Percentiles rank a stretch among this genome's conserved stretches.
Conservation (phyloP, 2,329 filamentous ascomycete genomes). For the Byssochlamys sp. region DNA sequence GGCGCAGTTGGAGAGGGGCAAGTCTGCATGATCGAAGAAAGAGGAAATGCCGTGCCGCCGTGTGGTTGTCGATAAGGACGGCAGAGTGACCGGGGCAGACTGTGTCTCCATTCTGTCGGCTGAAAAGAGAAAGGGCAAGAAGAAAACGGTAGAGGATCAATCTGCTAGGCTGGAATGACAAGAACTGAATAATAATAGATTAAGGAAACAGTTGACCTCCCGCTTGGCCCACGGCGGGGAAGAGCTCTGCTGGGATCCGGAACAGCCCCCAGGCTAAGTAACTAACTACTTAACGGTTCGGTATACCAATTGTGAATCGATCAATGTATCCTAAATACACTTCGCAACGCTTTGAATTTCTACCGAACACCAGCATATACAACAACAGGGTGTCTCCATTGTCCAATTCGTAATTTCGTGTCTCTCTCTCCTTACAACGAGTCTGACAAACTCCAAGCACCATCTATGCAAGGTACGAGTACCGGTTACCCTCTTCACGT, state of each 20-base stretch:
- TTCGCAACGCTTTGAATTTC: neutral
- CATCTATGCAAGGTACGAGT: conserved; percentile 58
- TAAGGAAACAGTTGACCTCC: neutral
- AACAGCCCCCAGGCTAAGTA: neutral
- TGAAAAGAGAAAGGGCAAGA: neutral
- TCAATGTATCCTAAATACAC: neutral
- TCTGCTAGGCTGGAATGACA: too few relatives aligned
- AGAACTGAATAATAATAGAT: too few relatives aligned
- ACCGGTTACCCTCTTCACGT: conserved; percentile 57
- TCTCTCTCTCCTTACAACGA: neutral
- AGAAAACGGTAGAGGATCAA: neutral
- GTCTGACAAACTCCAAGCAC: neutral
- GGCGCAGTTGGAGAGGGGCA: neutral
- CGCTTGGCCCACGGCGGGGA: neutral
- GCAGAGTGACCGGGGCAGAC: neutral
- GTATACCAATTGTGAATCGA: neutral
- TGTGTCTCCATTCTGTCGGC: neutral
- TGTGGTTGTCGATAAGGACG: neutral
- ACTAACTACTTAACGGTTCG: neutral
- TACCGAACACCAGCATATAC: neutral
- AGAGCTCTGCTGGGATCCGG: neutral
- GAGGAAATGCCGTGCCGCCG: neutral
- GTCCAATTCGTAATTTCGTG: neutral
- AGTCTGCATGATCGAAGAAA: neutral
- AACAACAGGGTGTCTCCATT: neutral